Evolutionary conservation across 345 rosid species (phyloP).

Genomic region (Eutrema yunnanense): DNA sequence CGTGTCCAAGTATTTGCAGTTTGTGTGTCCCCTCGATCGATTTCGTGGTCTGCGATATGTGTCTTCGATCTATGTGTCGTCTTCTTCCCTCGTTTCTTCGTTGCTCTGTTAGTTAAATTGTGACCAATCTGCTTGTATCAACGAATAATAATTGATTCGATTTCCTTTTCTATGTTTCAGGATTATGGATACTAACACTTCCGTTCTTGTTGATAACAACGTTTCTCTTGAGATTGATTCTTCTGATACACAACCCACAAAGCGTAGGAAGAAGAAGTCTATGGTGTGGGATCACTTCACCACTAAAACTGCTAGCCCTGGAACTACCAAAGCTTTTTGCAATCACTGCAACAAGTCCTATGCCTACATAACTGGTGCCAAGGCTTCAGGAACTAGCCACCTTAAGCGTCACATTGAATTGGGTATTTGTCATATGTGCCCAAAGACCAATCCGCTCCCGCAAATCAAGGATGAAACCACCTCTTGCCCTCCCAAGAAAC

Average conservation of each 20-base stretch:
- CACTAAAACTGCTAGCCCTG: constrained; percentile 46
- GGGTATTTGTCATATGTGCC: constrained; percentile 66
- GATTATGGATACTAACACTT: constrained; percentile 13
- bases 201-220: neutral
- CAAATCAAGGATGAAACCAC: constrained; percentile 26
- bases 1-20: neutral
- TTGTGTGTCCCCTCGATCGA: too few species aligned
- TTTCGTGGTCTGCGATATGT: neutral
- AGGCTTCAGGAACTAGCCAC: constrained; percentile 92
- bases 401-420: constrained; percentile 83
- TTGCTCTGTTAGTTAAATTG: neutral
- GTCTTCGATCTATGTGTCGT: neutral
- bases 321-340: constrained; percentile 66
- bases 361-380: constrained; percentile 64
- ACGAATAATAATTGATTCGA: neutral
- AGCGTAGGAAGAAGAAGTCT: constrained; percentile 77
- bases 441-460: constrained; percentile 31
- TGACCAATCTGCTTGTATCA: neutral
- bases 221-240: constrained; percentile 9
- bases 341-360: constrained; percentile 77
- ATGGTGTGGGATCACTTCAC: constrained; percentile 96
- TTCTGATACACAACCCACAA: constrained; percentile 43
- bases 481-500: constrained; percentile 49
- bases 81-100: neutral
- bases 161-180: neutral